Evolutionary conservation across 345 rosid genomes (phyloP).

Genomic region (Linum trigynum): DNA sequence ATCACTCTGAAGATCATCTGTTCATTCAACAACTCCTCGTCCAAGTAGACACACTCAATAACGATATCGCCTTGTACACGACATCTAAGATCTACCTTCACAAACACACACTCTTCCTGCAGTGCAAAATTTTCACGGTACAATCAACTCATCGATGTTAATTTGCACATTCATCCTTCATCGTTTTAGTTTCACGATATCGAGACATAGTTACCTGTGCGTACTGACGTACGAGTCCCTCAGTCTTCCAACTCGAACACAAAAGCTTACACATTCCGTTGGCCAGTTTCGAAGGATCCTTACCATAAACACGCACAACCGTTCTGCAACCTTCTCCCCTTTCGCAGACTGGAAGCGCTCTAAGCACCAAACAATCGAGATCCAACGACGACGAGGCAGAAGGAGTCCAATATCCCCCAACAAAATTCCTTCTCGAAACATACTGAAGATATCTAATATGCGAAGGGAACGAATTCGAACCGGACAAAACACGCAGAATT

Average conservation of each 20-base stretch:
- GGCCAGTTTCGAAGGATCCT: slow-evolving; percentile 61
- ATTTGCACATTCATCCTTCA: slow-evolving; percentile 5
- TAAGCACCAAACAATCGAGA: slow-evolving; percentile 76
- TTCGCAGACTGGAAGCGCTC: slow-evolving; percentile 64
- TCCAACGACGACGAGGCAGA: slow-evolving; percentile 63
- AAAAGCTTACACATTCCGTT: slow-evolving; percentile 80
- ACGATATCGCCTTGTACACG: slow-evolving; percentile 92
- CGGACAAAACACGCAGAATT: slow-evolving; percentile 67
- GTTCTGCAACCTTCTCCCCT: slow-evolving; percentile 82
- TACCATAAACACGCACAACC: slow-evolving; percentile 72
- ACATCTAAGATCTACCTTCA: slow-evolving; percentile 71
- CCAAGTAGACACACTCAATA: slow-evolving; percentile 81
- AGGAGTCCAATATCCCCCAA: slow-evolving; percentile 88
- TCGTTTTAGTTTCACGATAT: slow-evolving; percentile 12
- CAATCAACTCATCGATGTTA: slow-evolving; percentile 8
- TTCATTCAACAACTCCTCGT: slow-evolving; percentile 55
- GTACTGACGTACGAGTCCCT: slow-evolving; percentile 51
- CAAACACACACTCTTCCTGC: slow-evolving; percentile 79
- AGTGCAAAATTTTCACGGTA: slow-evolving; percentile 20
- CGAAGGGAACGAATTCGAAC: slow-evolving; percentile 88
- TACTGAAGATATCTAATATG: slow-evolving; percentile 95
- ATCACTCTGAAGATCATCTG: slow-evolving; percentile 76
- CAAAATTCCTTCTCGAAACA: slow-evolving; percentile 74
- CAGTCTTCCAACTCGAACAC: slow-evolving; percentile 56
- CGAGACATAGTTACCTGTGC: slow-evolving; percentile 41